Evolutionary conservation across 163 green algal species (phyloP).

Genomic region (Trebouxiophyceae sp.): DNA sequence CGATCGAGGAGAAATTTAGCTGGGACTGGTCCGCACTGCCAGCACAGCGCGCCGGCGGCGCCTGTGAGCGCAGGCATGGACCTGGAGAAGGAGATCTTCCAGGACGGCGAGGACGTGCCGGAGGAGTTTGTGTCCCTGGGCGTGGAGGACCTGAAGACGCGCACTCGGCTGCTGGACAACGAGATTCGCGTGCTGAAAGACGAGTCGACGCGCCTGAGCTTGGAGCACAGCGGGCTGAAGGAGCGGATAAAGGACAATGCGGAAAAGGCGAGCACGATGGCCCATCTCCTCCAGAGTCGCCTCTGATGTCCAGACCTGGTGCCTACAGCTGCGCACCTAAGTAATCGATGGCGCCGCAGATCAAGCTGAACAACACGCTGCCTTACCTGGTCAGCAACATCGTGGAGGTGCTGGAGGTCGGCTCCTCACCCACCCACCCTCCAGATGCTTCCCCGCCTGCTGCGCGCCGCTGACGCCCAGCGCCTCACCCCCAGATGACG

Average conservation of each 20-base stretch:
- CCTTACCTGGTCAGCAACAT: conserved; percentile 98
- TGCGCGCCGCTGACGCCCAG: too few relatives aligned
- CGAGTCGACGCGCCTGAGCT: conserved; percentile 75
- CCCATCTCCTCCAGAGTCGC: too few relatives aligned
- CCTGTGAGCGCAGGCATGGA: conserved; percentile 13
- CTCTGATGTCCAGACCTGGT: too few relatives aligned
- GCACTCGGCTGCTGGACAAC: conserved; percentile 88
- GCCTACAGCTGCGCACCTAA: conserved; percentile 28
- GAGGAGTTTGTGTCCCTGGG: conserved; percentile 85
- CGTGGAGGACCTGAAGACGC: conserved; percentile 78
- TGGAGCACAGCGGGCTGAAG: conserved; percentile 74
- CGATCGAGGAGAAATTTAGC: too few relatives aligned
- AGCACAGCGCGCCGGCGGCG: too few relatives aligned
- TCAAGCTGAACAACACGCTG: conserved; percentile 99
- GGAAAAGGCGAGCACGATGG: conserved; percentile 68
- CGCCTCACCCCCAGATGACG: too few relatives aligned
- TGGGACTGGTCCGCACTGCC: too few relatives aligned
- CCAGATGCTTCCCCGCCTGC: too few relatives aligned
- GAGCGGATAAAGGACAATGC: conserved; percentile 90
- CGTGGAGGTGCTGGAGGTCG: conserved; percentile 94
- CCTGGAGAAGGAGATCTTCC: conserved; percentile 57
- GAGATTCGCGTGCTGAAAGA: conserved; percentile 97
- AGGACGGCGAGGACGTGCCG: conserved; percentile 50
- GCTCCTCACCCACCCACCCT: too few relatives aligned
- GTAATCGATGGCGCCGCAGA: conserved; percentile 75